Evolutionary conservation across 352 stramenopile genomes (phyloP), one percentile per base, ranked within the genome.

Genomic region (Phytophthora hibernalis): DNA sequence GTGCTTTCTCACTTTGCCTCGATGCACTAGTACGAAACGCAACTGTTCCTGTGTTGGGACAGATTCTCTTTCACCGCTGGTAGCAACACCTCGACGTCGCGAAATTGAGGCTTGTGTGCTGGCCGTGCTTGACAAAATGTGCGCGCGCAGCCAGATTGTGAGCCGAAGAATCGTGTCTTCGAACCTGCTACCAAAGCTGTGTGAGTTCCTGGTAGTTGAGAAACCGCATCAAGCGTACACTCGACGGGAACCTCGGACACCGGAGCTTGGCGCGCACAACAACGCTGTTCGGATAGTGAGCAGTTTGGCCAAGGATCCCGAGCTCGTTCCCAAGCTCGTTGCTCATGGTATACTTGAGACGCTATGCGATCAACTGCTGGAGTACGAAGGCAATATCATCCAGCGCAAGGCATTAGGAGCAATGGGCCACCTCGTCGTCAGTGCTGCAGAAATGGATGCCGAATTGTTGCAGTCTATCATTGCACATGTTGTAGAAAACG

Each of bases 11-110:
- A 1, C 67, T 89, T 22, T 91, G 82, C 37, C 60, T 91, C 1
- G 85, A 94, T 54, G 80, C 83, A 9, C 62, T 94, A 1, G 77
- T 94, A 2, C 77, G 74, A n/a, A 77, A 94, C 43, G 83, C 85
- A 2, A 94, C 85, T 0, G 85, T 94, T 5, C 83, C 85, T 1
- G 85, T 94, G 2, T 50, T 94, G 20, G 82, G 67, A 0, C 85
- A 94, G n/a, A 88, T 94, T 24, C 71, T 94, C 13, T 83, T 77
- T 87, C 84, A 1, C 70, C 68, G 9, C 55, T 88, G 10, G 75
- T 80, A 18, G 62, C 68, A 28, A 80, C 82, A 45, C 21, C 54
- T 35, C 48, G 68, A 22, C 62, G 68, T 28, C 50, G 22, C n/a
- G 71, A 72, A 42, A 75, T 76, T 52, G 58, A 79, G 38, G 30